A percentile compares a stretch with the other conserved stretches of the same genome.
Conservation (phyloP, 2,329 filamentous ascomycete species). For the Arachnopeziza araneosa region DNA sequence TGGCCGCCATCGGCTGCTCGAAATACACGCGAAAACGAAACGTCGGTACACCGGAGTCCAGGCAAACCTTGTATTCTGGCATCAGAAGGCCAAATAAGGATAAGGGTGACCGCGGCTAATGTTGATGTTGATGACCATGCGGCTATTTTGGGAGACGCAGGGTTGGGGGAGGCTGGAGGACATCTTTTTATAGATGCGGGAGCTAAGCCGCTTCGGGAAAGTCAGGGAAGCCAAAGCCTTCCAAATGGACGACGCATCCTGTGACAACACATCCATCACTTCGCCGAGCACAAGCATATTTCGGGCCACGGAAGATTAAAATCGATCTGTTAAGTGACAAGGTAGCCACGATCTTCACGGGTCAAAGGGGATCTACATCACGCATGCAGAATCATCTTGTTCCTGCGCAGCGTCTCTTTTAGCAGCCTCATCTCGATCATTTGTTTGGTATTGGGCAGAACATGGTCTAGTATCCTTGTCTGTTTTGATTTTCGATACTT, state of each 20-base stretch:
- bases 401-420: background rate
- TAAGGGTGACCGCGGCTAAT: background rate
- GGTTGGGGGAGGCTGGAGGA: background rate
- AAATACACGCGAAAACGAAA: background rate
- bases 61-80: background rate
- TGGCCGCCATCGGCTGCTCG: background rate
- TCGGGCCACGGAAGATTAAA: background rate
- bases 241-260: background rate
- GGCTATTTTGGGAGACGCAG: conserved; percentile 5
- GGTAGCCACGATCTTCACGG: background rate
- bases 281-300: background rate
- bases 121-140: background rate
- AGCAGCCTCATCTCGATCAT: background rate
- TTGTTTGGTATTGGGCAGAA: background rate
- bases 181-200: conserved; percentile 2
- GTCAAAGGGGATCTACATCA: background rate
- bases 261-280: background rate
- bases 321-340: background rate
- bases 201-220: background rate
- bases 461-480: background rate
- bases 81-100: background rate
- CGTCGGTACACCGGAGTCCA: background rate
- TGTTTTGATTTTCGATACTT: background rate
- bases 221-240: background rate
- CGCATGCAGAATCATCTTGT: background rate